Evolutionary conservation across 2,329 filamentous ascomycete species (phyloP).

Genomic region (Amphichorda felina): DNA sequence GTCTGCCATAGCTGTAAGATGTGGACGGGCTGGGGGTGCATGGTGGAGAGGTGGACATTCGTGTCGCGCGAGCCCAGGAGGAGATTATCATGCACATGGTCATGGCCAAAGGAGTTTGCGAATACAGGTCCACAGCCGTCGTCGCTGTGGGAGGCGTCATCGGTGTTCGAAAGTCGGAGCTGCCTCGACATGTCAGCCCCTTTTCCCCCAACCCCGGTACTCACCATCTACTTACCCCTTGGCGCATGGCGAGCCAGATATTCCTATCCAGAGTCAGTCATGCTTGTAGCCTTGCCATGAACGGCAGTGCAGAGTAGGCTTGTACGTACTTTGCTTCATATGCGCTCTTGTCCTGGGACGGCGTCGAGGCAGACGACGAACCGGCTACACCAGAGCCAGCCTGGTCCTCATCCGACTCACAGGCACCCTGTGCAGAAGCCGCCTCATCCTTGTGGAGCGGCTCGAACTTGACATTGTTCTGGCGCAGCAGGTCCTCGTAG

Average conservation of each 20-base stretch:
- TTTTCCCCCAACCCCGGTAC: too few species aligned
- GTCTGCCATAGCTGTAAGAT: slow-evolving; percentile 43
- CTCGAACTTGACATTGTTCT: slow-evolving; percentile 44
- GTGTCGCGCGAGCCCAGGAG: slow-evolving; percentile 35
- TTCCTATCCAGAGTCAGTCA: not conserved
- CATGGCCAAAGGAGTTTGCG: too few species aligned
- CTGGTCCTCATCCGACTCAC: not conserved
- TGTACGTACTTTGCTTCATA: not conserved
- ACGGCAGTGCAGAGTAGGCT: too few species aligned
- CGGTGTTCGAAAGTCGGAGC: not conserved
- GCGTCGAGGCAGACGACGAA: too few species aligned
- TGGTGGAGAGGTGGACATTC: slow-evolving; percentile 27
- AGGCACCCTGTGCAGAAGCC: not conserved
- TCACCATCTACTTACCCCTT: not conserved
- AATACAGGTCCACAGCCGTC: too few species aligned
- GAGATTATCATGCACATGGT: too few species aligned
- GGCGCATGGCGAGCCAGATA: not conserved
- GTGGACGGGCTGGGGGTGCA: slow-evolving; percentile 35
- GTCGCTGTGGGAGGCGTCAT: slow-evolving; percentile 24
- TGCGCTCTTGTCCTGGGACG: too few species aligned
- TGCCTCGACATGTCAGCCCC: too few species aligned
- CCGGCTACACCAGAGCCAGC: too few species aligned
- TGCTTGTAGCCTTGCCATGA: too few species aligned
- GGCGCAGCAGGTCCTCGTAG: slow-evolving; percentile 44
- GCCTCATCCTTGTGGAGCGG: slow-evolving; percentile 16